phyloP scores from a whole-genome alignment of 306 rosid genomes.

The Castanopsis chinensis region DNA sequence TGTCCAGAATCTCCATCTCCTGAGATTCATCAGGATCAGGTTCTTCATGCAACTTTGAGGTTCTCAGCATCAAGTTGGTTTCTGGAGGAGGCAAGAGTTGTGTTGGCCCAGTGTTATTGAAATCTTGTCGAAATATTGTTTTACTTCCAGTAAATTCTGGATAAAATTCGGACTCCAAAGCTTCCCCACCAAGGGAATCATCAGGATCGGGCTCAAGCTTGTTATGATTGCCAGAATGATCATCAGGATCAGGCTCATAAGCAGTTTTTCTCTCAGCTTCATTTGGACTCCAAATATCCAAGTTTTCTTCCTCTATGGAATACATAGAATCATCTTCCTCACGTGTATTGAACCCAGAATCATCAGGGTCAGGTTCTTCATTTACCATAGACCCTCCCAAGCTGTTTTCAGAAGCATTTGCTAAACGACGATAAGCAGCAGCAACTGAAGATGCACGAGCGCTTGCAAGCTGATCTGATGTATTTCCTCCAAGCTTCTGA shows the following conservation, averaged over 20 bases:
- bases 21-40: constrained; percentile 42
- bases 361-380: constrained; percentile 53
- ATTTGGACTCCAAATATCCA: constrained; percentile 22
- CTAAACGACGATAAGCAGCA: constrained; percentile 71
- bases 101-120: constrained; percentile 14
- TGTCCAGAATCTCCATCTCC: constrained; percentile 29
- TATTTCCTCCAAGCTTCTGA: constrained; percentile 81
- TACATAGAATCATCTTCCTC: constrained; percentile 29
- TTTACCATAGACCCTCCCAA: constrained; percentile 31
- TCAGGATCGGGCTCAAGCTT: constrained; percentile 63
- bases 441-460: constrained; percentile 74
- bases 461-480: constrained; percentile 40
- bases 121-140: constrained; percentile 16
- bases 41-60: constrained; percentile 26
- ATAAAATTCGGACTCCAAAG: constrained; percentile 22
- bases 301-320: constrained; percentile 25
- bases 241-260: constrained; percentile 62
- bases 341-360: constrained; percentile 19
- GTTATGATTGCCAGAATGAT: constrained; percentile 28
- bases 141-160: constrained; percentile 17
- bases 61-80: constrained; percentile 20
- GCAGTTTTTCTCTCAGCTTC: constrained; percentile 21
- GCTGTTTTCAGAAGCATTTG: constrained; percentile 37
- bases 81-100: constrained; percentile 19
- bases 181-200: constrained; percentile 37